Evolutionary conservation across 495 filamentous ascomycete species (phyloP).

Genomic region (Penicillium goetzii): DNA sequence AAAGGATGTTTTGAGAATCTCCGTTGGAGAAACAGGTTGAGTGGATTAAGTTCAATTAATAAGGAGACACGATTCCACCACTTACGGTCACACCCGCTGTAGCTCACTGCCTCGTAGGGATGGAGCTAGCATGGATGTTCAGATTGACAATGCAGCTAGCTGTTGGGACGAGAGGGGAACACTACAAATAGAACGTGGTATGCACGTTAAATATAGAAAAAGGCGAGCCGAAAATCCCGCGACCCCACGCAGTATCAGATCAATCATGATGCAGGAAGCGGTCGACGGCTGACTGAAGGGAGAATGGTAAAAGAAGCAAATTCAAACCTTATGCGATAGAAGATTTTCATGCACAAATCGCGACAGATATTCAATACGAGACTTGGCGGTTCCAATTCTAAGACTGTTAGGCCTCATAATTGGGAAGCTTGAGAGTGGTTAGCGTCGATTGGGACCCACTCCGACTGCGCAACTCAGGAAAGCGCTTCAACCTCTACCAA

Average conservation of each 20-base stretch:
- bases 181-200: not conserved
- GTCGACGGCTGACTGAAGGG: not conserved
- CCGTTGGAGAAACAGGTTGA: not conserved
- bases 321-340: not conserved
- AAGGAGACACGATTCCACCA: not conserved
- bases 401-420: not conserved
- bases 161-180: not conserved
- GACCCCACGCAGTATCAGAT: slow-evolving; percentile 11
- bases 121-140: not conserved
- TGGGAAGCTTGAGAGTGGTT: not conserved
- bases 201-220: slow-evolving; percentile 18
- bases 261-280: not conserved
- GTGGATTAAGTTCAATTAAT: not conserved
- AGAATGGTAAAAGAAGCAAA: not conserved
- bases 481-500: not conserved
- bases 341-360: not conserved
- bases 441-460: not conserved
- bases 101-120: slow-evolving; percentile 1
- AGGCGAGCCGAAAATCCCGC: slow-evolving; percentile 11
- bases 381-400: not conserved
- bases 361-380: not conserved
- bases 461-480: not conserved
- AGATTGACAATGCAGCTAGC: not conserved
- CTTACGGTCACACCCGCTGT: not conserved
- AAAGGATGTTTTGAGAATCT: not conserved